A percentile compares a stretch with the other conserved stretches of the same genome.
phyloP scores from a whole-genome alignment of 106 monocot genomes.

The Gastrodia elata region DNA sequence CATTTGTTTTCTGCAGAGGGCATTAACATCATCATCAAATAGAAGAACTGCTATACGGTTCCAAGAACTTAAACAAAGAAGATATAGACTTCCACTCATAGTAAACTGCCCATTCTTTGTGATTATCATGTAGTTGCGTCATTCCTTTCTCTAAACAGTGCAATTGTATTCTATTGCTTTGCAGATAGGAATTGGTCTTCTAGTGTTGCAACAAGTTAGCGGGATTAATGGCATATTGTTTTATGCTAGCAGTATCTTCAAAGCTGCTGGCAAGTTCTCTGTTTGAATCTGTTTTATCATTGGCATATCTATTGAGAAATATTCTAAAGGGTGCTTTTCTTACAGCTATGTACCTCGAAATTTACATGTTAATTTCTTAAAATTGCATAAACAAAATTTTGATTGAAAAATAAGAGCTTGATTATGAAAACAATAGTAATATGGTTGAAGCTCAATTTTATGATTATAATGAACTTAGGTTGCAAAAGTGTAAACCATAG shows the following conservation, averaged over 20 bases:
- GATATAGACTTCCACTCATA: constrained; percentile 76
- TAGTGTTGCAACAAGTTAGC: constrained; percentile 75
- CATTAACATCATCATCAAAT: constrained; percentile 52
- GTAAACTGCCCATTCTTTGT: constrained; percentile 20
- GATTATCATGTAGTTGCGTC: background rate
- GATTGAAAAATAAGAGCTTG: no score
- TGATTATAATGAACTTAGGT: no score
- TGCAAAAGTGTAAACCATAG: no score
- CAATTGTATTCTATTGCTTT: constrained; percentile 9
- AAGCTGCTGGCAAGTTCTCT: constrained; percentile 61
- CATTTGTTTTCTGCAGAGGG: constrained; percentile 43
- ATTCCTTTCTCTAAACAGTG: background rate
- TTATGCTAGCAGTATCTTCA: constrained; percentile 91
- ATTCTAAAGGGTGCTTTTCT: background rate
- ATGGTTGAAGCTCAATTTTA: no score
- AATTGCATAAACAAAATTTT: no score
- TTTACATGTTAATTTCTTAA: no score
- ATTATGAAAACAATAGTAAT: no score
- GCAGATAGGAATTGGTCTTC: constrained; percentile 87
- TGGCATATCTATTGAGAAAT: background rate
- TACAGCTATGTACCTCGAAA: background rate
- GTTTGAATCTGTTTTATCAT: background rate
- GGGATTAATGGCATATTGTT: constrained; percentile 95
- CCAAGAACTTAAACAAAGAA: constrained; percentile 63
- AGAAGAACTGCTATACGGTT: constrained; percentile 80